Percentiles rank a stretch among this genome's conserved stretches.
phyloP scores from a whole-genome alignment of 2,329 filamentous ascomycete genomes.

The Diaporthe aspalathi region DNA sequence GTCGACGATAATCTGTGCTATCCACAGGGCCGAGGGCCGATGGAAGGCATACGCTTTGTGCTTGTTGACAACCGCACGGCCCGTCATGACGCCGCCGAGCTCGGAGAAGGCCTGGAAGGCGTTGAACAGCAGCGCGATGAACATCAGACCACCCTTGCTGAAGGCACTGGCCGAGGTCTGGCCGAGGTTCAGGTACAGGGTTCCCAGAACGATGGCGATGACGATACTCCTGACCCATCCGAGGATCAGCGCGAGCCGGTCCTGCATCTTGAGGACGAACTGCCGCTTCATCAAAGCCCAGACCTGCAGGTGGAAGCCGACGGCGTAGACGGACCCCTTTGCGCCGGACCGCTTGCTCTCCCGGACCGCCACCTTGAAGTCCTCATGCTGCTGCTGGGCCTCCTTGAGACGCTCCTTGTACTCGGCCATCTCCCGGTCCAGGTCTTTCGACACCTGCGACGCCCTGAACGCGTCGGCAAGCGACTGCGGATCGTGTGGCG shows the following conservation, averaged over 20 bases:
- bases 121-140: constrained; percentile 84
- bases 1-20: constrained; percentile 85
- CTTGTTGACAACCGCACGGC: constrained; percentile 83
- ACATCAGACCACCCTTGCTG: constrained; percentile 83
- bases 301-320: constrained; percentile 85
- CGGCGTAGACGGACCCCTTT: constrained; percentile 81
- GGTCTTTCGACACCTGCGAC: constrained; percentile 67
- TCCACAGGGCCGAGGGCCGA: constrained; percentile 83
- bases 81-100: constrained; percentile 79
- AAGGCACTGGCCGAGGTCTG: constrained; percentile 77
- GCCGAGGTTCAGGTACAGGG: constrained; percentile 79
- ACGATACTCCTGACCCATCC: constrained; percentile 76
- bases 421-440: constrained; percentile 73
- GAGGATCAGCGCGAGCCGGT: constrained; percentile 80
- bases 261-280: constrained; percentile 87
- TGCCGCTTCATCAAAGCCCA: constrained; percentile 87
- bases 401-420: constrained; percentile 75
- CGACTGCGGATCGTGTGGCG: constrained; percentile 74
- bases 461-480: constrained; percentile 77
- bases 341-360: constrained; percentile 84
- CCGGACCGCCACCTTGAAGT: constrained; percentile 79
- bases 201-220: constrained; percentile 82
- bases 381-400: constrained; percentile 76
- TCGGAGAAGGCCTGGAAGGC: constrained; percentile 89
- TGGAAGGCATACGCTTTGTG: constrained; percentile 87